These are phyloP conservation scores for Lepidium campestre DNA, from an alignment of 441 rosid species.

Conservation along the genomic window DNA sequence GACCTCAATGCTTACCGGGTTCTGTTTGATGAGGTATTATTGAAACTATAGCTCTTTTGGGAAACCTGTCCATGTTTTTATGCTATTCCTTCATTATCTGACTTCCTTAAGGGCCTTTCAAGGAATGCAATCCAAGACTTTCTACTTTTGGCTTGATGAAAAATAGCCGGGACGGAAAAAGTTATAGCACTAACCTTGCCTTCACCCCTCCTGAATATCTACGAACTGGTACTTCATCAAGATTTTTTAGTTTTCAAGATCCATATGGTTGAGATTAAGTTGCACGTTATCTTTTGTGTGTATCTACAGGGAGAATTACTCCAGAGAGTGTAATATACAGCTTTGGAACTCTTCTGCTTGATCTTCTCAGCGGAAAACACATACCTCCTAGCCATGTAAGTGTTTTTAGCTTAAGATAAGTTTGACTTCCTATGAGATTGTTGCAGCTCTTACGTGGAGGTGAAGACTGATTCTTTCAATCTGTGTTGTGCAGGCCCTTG, in stretches of 20 bases:
- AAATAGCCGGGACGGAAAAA: constrained; percentile 60
- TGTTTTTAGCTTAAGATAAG: not conserved
- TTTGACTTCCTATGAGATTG: not conserved
- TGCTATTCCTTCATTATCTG: constrained; percentile 7
- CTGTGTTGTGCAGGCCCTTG: constrained; percentile 58
- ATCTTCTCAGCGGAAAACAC: constrained; percentile 90
- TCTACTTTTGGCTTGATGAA: constrained; percentile 69
- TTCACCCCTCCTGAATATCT: constrained; percentile 74
- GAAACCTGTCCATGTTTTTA: not conserved
- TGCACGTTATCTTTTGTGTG: constrained; percentile 6
- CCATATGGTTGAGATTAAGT: constrained; percentile 7
- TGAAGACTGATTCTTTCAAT: constrained; percentile 2
- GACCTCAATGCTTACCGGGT: constrained; percentile 66
- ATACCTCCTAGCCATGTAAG: constrained; percentile 95
- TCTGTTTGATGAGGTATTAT: constrained; percentile 53
- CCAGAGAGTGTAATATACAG: constrained; percentile 92
- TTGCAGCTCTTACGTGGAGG: not conserved
- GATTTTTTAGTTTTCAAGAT: not conserved
- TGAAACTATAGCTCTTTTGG: not conserved
- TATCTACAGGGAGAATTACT: constrained; percentile 69
- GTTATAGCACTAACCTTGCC: constrained; percentile 65
- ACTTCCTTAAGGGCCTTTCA: constrained; percentile 4
- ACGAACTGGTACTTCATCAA: constrained; percentile 42
- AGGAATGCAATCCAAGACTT: constrained; percentile 70
- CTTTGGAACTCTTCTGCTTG: constrained; percentile 86